These are phyloP conservation scores for Macrophomina pseudophaseolina DNA, from an alignment of 2,329 filamentous ascomycete species.

Conservation along the genomic window DNA sequence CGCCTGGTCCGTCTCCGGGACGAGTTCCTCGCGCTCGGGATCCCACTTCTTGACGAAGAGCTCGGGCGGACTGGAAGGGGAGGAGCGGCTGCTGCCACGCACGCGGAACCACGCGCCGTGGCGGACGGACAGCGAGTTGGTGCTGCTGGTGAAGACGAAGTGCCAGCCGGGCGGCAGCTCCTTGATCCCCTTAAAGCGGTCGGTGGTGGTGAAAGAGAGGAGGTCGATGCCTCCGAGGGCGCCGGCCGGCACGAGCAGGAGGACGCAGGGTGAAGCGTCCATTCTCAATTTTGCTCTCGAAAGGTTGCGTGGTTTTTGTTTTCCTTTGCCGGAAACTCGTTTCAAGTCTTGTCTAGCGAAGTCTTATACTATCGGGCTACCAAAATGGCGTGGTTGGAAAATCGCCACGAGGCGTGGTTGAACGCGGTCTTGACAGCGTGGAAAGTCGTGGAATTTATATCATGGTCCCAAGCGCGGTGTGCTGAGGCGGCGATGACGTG, in stretches of 20 bases:
- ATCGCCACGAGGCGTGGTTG: neutral
- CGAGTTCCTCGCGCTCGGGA: conserved; percentile 51
- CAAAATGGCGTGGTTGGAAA: neutral
- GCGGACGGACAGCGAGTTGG: conserved; percentile 63
- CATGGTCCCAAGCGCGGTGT: neutral
- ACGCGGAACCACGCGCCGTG: conserved; percentile 67
- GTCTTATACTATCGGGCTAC: neutral
- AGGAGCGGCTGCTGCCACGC: conserved; percentile 37
- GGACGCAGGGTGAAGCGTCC: conserved; percentile 27
- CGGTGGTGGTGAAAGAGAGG: conserved; percentile 66
- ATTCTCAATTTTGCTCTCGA: neutral
- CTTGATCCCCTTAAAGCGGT: conserved; percentile 66
- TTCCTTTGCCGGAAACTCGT: neutral
- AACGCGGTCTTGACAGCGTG: neutral
- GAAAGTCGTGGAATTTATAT: conserved; percentile 2
- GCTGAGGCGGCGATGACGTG: neutral
- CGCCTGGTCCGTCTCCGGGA: conserved; percentile 47
- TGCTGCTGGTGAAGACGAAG: conserved; percentile 65
- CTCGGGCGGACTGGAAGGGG: conserved; percentile 36
- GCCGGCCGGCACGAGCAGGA: conserved; percentile 52
- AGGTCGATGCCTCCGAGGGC: conserved; percentile 61
- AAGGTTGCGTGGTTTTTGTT: neutral
- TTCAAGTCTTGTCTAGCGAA: neutral
- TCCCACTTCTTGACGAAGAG: conserved; percentile 65
- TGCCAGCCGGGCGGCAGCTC: conserved; percentile 64